These are phyloP conservation scores for Odontarrhena argentea DNA, from an alignment of 345 rosid species.

Conservation along the genomic window DNA sequence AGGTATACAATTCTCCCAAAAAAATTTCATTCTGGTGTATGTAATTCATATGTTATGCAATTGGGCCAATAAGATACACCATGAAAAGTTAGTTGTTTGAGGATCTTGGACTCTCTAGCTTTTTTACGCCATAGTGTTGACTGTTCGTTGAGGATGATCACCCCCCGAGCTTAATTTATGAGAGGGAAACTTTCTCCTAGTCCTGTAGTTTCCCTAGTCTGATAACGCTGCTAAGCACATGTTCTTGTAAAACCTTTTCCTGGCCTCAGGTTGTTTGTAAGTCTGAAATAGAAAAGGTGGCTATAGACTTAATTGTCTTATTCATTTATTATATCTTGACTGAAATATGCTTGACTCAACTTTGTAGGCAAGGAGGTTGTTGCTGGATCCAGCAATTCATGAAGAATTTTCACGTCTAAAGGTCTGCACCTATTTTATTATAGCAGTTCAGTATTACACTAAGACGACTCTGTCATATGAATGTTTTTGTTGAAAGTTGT, in stretches of 20 bases:
- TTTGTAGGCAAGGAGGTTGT: slow-evolving; percentile 83
- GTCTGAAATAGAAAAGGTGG: slow-evolving; percentile 19
- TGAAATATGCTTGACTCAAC: slow-evolving; percentile 22
- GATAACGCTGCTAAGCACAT: not conserved
- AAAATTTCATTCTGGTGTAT: not conserved
- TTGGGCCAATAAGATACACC: not conserved
- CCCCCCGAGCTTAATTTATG: slow-evolving; percentile 7
- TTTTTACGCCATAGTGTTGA: not conserved
- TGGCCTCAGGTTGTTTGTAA: not conserved
- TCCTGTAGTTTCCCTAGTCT: slow-evolving; percentile 8
- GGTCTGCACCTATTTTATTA: slow-evolving; percentile 51
- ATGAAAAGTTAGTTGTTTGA: slow-evolving; percentile 3
- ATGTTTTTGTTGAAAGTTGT: not conserved
- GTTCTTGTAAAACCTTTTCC: not conserved
- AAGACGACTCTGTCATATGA: slow-evolving; percentile 1
- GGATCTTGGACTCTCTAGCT: slow-evolving; percentile 4
- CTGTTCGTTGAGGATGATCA: not conserved
- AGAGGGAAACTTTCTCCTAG: slow-evolving; percentile 19
- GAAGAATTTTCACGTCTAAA: slow-evolving; percentile 92
- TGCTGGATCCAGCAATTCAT: slow-evolving; percentile 95
- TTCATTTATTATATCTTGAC: slow-evolving; percentile 13
- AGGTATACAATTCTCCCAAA: slow-evolving; percentile 54
- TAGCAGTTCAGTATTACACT: not conserved
- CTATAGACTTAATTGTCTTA: not conserved
- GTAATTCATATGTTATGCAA: slow-evolving; percentile 8